Percentiles rank a stretch among this genome's conserved stretches.
Evolutionary conservation across 2,329 filamentous ascomycete genomes (phyloP).

Genomic region (Ascochyta pisi): DNA sequence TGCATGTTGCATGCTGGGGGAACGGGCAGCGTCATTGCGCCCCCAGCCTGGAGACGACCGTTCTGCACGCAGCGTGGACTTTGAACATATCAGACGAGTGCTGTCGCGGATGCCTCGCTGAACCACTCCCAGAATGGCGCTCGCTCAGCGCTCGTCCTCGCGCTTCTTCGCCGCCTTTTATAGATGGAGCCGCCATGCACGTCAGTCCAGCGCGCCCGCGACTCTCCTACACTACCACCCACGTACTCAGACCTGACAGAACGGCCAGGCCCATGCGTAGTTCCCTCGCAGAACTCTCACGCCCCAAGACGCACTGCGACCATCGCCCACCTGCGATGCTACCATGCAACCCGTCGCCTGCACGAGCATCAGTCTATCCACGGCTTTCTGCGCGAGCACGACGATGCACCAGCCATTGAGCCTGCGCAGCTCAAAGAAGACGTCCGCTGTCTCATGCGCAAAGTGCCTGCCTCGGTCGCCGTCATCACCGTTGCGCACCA

Average conservation of each 20-base stretch:
- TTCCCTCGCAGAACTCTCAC: background rate
- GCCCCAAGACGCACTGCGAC: background rate
- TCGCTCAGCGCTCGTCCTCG: slow-evolving; percentile 27
- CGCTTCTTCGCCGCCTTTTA: slow-evolving; percentile 56
- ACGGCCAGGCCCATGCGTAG: slow-evolving; percentile 10
- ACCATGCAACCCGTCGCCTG: slow-evolving; percentile 5
- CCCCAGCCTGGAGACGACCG: background rate
- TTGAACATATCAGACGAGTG: background rate
- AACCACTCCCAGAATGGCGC: slow-evolving; percentile 20
- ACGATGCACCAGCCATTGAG: too few relatives aligned
- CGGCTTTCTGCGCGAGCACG: background rate
- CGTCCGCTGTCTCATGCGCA: slow-evolving; percentile 57
- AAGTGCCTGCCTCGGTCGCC: slow-evolving; percentile 64
- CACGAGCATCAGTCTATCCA: background rate
- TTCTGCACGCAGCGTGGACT: too few relatives aligned
- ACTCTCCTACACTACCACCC: background rate
- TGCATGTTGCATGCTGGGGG: background rate
- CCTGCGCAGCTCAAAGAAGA: slow-evolving; percentile 14
- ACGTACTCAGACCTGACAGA: slow-evolving; percentile 20
- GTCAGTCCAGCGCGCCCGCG: slow-evolving; percentile 24
- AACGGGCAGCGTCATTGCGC: slow-evolving; percentile 8
- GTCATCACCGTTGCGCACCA: slow-evolving; percentile 55
- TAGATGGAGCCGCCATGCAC: slow-evolving; percentile 47
- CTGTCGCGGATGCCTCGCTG: slow-evolving; percentile 4
- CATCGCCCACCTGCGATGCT: background rate